Evolutionary conservation across 148 eudicot species (phyloP), one percentile per base, ranked within the genome.

Genomic region (Cornus florida): DNA sequence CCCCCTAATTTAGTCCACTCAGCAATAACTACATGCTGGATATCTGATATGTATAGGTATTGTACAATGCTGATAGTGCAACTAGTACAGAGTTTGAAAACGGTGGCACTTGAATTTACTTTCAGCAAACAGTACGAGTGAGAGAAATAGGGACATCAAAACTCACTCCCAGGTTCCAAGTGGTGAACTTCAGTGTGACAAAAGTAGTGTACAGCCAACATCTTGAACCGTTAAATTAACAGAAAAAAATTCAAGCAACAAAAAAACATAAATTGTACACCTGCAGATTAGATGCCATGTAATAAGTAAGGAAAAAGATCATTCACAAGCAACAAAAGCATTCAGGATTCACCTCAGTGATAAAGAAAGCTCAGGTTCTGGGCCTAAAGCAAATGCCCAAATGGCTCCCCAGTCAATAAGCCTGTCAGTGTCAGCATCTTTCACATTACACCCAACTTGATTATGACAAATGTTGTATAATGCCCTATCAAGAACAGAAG

Each of bases 331-430:
- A 72, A 68, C 14, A 35, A 33, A 39, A 65, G 13, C 65, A 59
- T 78, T 64, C 32, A 71, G 65, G 24, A 41, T 77, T 87, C 80
- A 92, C 99, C 99, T 91, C 50, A 97, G 86, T 67, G 91, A 87
- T 85, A 97, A 84, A 75, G 88, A 93, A 82, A 97, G 93, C 82
- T 97, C 99, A 33, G 99, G 99, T 79, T 96, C 99, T 48, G 99
- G 99, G 78, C 99, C 99, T 76, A 96, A 89, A 60, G 93, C 88
- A 87, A 89, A 96, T 75, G 99, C 92, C 99, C 98, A 96, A 67
- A 96, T 78, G 74, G 99, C 99, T 72, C 81, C 91, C 97, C 98
- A 97, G 83, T 97, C 95, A 79, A 78, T 79, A 75, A 60, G 65
- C 65, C 74, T 81, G 33, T 46, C 83, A 67, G 65, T 67, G 59